phyloP scores from a whole-genome alignment of 805 yeast species.

The Saturnispora serradocipensis region DNA sequence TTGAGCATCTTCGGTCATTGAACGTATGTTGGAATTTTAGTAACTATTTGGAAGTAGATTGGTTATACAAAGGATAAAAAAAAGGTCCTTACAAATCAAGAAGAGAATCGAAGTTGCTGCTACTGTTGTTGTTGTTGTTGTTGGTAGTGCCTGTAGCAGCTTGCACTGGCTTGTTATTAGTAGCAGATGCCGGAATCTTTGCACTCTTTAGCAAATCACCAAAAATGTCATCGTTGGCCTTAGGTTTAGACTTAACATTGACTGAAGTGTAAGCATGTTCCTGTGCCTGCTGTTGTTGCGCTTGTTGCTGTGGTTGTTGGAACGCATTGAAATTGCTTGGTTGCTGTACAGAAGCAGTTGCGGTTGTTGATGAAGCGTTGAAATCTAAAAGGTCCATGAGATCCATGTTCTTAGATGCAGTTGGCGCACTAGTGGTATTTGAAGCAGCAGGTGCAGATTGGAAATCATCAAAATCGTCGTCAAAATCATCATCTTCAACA shows the following conservation, averaged over 20 bases:
- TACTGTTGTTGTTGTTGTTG: conserved; percentile 2
- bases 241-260: conserved; percentile 31
- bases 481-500: conserved; percentile 41
- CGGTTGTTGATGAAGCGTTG: conserved; percentile 1
- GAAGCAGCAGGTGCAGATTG: conserved; percentile 40
- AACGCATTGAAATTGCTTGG: not conserved
- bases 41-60: not conserved
- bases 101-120: conserved; percentile 7
- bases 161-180: not conserved
- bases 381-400: conserved; percentile 17
- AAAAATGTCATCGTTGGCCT: conserved; percentile 47
- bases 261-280: conserved; percentile 15
- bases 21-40: not conserved
- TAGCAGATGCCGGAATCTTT: conserved; percentile 24
- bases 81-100: conserved; percentile 7
- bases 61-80: not conserved
- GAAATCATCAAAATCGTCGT: conserved; percentile 71
- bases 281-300: conserved; percentile 26
- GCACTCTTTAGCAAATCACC: conserved; percentile 63
- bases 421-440: conserved; percentile 13
- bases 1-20: not conserved
- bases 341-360: conserved; percentile 2
- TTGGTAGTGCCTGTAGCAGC: not conserved
- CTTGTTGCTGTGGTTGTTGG: conserved; percentile 6
- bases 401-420: conserved; percentile 18